These are phyloP conservation scores for Candida yuanshanica DNA, from an alignment of 805 yeast species.

Conservation along the genomic window DNA sequence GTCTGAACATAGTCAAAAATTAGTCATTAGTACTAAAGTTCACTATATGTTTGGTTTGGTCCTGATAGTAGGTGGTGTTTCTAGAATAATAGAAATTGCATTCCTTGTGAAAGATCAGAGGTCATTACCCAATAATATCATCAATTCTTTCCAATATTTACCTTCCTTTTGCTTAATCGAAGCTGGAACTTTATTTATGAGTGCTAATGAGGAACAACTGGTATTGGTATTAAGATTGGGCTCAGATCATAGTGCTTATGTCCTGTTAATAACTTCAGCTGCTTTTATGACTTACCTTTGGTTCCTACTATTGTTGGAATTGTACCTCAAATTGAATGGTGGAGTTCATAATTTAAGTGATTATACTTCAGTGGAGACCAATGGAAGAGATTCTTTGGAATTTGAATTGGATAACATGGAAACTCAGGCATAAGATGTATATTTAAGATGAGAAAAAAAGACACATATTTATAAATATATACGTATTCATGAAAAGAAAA, in stretches of 20 bases:
- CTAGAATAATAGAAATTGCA: constrained; percentile 73
- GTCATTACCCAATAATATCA: constrained; percentile 33
- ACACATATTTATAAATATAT: neutral
- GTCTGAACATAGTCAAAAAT: constrained; percentile 81
- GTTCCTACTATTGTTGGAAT: constrained; percentile 52
- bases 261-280: constrained; percentile 62
- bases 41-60: constrained; percentile 83
- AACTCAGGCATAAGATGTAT: neutral
- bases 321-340: constrained; percentile 43
- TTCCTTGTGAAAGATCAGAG: constrained; percentile 65
- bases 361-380: constrained; percentile 12
- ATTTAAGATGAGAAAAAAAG: too few relatives aligned
- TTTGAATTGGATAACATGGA: constrained; percentile 20
- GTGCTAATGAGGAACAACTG: constrained; percentile 89
- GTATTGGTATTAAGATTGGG: constrained; percentile 62
- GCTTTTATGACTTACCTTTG: constrained; percentile 69
- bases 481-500: neutral
- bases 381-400: constrained; percentile 11
- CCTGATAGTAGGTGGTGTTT: constrained; percentile 70
- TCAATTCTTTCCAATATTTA: constrained; percentile 75
- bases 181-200: constrained; percentile 82
- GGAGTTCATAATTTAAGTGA: constrained; percentile 6
- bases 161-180: constrained; percentile 77
- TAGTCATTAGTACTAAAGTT: constrained; percentile 75
- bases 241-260: constrained; percentile 82